Conservation (phyloP, 2,329 filamentous ascomycete genomes). For the Moelleriella libera region DNA sequence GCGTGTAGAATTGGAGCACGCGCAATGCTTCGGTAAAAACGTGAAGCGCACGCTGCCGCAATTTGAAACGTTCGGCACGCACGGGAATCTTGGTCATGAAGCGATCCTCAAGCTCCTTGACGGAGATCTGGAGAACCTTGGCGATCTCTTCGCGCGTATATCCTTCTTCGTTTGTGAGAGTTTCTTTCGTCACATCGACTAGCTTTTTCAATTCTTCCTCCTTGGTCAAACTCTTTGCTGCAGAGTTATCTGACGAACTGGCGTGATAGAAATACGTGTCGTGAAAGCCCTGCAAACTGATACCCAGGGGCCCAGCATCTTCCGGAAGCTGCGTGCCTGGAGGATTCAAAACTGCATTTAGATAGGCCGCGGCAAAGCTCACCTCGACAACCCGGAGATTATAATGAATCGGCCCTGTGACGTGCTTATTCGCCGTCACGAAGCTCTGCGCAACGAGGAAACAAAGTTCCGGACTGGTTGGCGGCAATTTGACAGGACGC, state of each 20-base stretch:
- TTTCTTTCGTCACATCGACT: constrained; percentile 52
- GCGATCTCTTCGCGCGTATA: constrained; percentile 85
- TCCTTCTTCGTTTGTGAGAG: constrained; percentile 64
- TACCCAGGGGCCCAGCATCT: constrained; percentile 71
- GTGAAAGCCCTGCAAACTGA: constrained; percentile 78
- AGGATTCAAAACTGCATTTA: constrained; percentile 44
- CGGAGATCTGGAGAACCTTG: constrained; percentile 50
- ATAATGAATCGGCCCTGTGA: constrained; percentile 87
- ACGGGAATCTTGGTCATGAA: constrained; percentile 87
- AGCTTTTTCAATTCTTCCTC: constrained; percentile 61
- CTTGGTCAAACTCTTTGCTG: constrained; percentile 28
- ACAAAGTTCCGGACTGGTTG: constrained; percentile 66
- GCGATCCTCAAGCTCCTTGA: constrained; percentile 56
- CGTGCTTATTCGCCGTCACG: constrained; percentile 86
- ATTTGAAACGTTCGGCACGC: constrained; percentile 72
- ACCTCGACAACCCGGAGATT: constrained; percentile 95
- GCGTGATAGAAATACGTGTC: constrained; percentile 57
- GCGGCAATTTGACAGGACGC: constrained; percentile 67
- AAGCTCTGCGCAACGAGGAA: constrained; percentile 94
- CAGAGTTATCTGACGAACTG: constrained; percentile 19
- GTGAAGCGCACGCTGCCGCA: constrained; percentile 77
- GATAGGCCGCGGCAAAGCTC: constrained; percentile 66
- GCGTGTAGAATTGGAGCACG: constrained; percentile 67
- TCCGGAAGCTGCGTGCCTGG: constrained; percentile 47
- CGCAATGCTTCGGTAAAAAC: constrained; percentile 83